Evolutionary conservation across 495 filamentous ascomycete genomes (phyloP).

Genomic region (Aspergillus saccharolyticus): DNA sequence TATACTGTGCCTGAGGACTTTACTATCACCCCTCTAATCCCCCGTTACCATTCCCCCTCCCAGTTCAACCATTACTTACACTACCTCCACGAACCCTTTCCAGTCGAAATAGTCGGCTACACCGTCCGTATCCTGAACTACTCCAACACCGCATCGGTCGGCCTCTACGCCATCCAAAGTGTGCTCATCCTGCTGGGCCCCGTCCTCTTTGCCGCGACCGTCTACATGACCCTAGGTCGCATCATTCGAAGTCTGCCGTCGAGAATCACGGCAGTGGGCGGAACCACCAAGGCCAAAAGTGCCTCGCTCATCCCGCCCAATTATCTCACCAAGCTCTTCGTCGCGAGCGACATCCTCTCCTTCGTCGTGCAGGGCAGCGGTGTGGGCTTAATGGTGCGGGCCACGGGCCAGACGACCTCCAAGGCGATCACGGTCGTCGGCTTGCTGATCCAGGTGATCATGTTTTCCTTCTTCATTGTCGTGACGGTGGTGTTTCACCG

Average conservation of each 20-base stretch:
- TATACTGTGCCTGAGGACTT: too few relatives aligned
- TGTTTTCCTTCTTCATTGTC: constrained; percentile 32
- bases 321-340: constrained; percentile 21
- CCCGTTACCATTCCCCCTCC: not conserved
- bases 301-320: constrained; percentile 10
- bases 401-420: not conserved
- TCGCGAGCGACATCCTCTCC: constrained; percentile 18
- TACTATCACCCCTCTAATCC: too few relatives aligned
- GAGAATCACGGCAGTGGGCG: not conserved
- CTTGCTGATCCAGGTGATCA: constrained; percentile 29
- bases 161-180: constrained; percentile 23
- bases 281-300: constrained; percentile 29
- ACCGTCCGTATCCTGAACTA: constrained; percentile 24
- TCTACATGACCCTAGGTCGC: constrained; percentile 50
- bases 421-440: constrained; percentile 29
- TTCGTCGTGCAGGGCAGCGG: constrained; percentile 19
- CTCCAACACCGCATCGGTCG: constrained; percentile 18
- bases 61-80: not conserved
- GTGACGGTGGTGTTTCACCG: constrained; percentile 22
- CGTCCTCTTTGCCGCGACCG: constrained; percentile 43
- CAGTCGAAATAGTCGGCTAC: constrained; percentile 49
- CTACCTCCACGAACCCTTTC: not conserved
- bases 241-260: constrained; percentile 26
- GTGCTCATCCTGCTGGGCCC: constrained; percentile 29
- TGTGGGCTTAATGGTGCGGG: constrained; percentile 10